These are phyloP conservation scores for Cymbopogon citratus DNA, from an alignment of 176 grass and related monocot species.

Conservation along the genomic window DNA sequence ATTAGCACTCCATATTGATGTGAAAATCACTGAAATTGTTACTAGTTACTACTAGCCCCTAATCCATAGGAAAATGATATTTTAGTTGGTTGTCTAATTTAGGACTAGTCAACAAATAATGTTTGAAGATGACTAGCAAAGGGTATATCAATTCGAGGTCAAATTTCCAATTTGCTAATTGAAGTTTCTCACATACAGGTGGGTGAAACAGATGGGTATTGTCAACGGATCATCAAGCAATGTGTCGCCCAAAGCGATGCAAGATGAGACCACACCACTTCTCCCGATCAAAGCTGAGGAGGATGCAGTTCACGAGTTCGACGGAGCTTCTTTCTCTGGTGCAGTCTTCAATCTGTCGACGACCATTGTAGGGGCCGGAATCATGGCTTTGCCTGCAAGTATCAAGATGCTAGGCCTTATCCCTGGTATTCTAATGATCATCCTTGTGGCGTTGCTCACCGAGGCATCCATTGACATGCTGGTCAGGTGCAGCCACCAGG, in stretches of 20 bases:
- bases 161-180: neutral
- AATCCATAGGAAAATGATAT: neutral
- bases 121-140: neutral
- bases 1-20: neutral
- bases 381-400: conserved; percentile 83
- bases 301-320: conserved; percentile 36
- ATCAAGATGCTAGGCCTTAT: conserved; percentile 86
- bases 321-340: conserved; percentile 62
- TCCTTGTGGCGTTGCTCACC: conserved; percentile 64
- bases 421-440: conserved; percentile 76
- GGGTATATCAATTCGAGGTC: neutral
- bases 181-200: conserved; percentile 1
- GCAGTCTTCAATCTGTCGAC: conserved; percentile 87
- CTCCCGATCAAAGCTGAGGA: conserved; percentile 42
- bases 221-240: conserved; percentile 13
- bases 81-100: neutral
- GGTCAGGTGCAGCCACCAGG: conserved; percentile 63
- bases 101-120: neutral
- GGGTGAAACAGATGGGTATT: conserved; percentile 29
- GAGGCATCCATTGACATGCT: conserved; percentile 85
- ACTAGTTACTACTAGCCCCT: neutral
- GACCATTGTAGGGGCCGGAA: conserved; percentile 80
- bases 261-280: conserved; percentile 54
- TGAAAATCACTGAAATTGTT: neutral
- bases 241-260: conserved; percentile 8